Evolutionary conservation across 805 yeast species (phyloP), one percentile per base, ranked within the genome.

Genomic region (Barnettozyma wickerhamii): DNA sequence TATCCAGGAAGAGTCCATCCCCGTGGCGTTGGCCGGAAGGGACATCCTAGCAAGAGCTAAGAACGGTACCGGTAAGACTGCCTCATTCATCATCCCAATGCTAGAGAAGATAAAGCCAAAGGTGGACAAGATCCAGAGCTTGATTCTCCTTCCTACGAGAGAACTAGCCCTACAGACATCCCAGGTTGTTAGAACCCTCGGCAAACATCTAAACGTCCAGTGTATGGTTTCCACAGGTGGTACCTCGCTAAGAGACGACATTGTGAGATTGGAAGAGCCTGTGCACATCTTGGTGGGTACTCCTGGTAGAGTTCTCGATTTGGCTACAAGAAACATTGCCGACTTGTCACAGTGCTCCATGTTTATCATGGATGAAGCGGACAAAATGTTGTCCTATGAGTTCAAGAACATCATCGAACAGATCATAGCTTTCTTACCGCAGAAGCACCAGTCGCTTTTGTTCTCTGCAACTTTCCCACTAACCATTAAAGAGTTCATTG

Each of bases 211-310:
- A 64, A 91, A 89, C 24, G 72, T 89, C 51, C 83, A 90, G 60
- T 88, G 93, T 59, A 91, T 93, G 98, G 97, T 91, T 42, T 84
- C 98, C 65, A 93, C 98, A 10, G 99, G 99, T 64, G 99, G 99
- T 59, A 93, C 99, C 34, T 78, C 84, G 43, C 72, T 93, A 52
- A 82, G 84, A 66, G 99, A 93, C 66, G 99, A 93, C 65, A 91
- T 93, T 56, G 64, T 93, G 56, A 83, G 99, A 72, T 73, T 93
- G 55, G 79, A 85, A 56, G 98, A 91, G 38, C 83, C 95, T 10
- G 97, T 93, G 29, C 98, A 93, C 63, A 78, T 93, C 31, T 69
- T 93, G 46, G 99, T 93, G 32, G 99, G 97, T 50, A 93, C 99
- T 26, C 98, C 98, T 3, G 99, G 99, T 54, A 82, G 99, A 72